Percentiles rank a stretch among this genome's conserved stretches.
Evolutionary conservation across 1,284 basidiomycete genomes (phyloP).

Genomic region (Pulchroboletus neoregius): DNA sequence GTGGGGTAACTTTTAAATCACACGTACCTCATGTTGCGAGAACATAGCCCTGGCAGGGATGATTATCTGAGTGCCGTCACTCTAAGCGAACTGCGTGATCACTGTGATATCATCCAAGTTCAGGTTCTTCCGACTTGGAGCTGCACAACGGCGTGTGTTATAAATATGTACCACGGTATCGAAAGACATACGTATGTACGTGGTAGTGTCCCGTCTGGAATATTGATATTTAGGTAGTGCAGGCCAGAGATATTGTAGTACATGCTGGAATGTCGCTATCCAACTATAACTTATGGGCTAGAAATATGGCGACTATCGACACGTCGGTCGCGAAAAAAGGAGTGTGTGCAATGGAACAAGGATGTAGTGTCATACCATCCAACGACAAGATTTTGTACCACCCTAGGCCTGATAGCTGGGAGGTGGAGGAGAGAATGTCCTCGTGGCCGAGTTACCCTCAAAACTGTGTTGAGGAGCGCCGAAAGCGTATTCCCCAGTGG

Average conservation of each 20-base stretch:
- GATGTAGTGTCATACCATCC: neutral
- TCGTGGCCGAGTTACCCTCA: conserved; percentile 9
- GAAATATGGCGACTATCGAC: conserved; percentile 2
- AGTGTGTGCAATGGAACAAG: conserved; percentile 5
- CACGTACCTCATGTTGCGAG: conserved; percentile 15
- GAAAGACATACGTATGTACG: conserved; percentile 4
- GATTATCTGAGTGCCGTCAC: conserved; percentile 2
- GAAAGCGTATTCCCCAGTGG: conserved; percentile 24
- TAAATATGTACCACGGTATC: no score
- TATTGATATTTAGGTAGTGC: no score
- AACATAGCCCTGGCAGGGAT: conserved; percentile 13
- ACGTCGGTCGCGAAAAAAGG: conserved; percentile 1
- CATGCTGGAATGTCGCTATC: conserved; percentile 10
- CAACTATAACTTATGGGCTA: conserved; percentile 22
- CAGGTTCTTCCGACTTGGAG: no score
- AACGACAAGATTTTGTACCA: neutral
- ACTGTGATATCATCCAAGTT: conserved; percentile 21
- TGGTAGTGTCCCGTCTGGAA: no score
- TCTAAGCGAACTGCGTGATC: no score
- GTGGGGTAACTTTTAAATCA: conserved; percentile 13
- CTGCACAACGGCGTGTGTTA: no score
- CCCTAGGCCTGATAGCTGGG: conserved; percentile 21
- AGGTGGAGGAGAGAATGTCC: conserved; percentile 21
- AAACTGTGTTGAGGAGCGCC: conserved; percentile 26
- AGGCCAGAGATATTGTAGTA: conserved; percentile 11